Conservation (phyloP, 1,284 basidiomycete genomes). For the Trametes hirsuta region DNA sequence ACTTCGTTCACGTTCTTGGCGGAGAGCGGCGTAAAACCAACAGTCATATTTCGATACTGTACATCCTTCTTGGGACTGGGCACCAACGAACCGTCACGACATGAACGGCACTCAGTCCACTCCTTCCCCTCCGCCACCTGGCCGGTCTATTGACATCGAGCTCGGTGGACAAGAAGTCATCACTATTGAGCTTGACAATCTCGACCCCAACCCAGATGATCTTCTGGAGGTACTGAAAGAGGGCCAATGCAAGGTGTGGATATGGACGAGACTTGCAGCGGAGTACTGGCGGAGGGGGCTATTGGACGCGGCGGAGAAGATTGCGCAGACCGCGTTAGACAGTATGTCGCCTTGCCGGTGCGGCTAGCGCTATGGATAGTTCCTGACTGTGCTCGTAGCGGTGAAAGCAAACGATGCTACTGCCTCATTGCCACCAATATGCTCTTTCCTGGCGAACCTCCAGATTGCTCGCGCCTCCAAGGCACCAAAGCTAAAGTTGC, state of each 20-base stretch:
- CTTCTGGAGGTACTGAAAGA: conserved; percentile 72
- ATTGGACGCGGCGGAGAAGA: conserved; percentile 70
- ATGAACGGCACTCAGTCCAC: conserved; percentile 29
- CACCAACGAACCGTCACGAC: background rate
- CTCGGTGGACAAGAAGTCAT: conserved; percentile 80
- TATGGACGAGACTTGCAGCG: conserved; percentile 77
- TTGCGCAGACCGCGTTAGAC: conserved; percentile 62
- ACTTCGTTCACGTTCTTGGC: too few species aligned
- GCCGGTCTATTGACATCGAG: conserved; percentile 56
- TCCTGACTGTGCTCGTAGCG: conserved; percentile 39
- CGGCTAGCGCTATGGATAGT: background rate
- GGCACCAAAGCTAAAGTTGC: conserved; percentile 79
- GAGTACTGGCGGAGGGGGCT: conserved; percentile 79
- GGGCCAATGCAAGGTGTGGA: conserved; percentile 67
- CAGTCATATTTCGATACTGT: too few species aligned
- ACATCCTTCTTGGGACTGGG: background rate
- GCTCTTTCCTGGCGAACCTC: conserved; percentile 83
- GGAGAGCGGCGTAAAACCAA: too few species aligned
- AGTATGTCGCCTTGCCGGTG: conserved; percentile 44
- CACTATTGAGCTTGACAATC: conserved; percentile 76
- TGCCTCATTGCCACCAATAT: conserved; percentile 62
- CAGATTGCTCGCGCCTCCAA: conserved; percentile 76
- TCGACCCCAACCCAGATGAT: conserved; percentile 74
- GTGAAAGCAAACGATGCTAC: conserved; percentile 53
- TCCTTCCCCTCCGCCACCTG: conserved; percentile 32